phyloP scores from a whole-genome alignment of 2,329 filamentous ascomycete genomes.

The Curvularia sp. region DNA sequence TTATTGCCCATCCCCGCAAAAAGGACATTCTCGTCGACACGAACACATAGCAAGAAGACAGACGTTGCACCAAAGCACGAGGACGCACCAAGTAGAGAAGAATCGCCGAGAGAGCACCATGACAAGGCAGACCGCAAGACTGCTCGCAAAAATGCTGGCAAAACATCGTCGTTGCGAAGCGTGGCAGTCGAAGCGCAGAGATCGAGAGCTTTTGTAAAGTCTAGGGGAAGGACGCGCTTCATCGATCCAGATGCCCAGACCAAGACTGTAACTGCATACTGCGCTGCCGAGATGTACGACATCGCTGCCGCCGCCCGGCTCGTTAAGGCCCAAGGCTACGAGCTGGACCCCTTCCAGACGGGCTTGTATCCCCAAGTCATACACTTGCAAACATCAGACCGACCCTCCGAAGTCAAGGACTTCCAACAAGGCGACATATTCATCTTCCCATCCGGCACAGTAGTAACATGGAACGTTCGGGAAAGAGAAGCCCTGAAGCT shows the following conservation, averaged over 20 bases:
- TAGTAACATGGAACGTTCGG: conserved; percentile 90
- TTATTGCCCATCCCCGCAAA: conserved; percentile 15
- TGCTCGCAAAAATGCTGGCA: conserved; percentile 40
- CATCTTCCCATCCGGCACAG: conserved; percentile 91
- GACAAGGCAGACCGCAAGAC: conserved; percentile 30
- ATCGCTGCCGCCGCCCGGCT: conserved; percentile 65
- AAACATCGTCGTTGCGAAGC: conserved; percentile 72
- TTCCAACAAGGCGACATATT: conserved; percentile 80
- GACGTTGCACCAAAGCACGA: conserved; percentile 39
- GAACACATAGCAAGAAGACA: conserved; percentile 26
- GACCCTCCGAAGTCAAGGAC: conserved; percentile 53
- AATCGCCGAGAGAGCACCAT: conserved; percentile 16
- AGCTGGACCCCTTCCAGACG: conserved; percentile 68
- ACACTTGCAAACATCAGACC: conserved; percentile 61
- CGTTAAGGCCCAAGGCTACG: conserved; percentile 65
- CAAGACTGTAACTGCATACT: conserved; percentile 68
- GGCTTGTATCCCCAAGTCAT: conserved; percentile 71
- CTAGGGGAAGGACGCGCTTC: conserved; percentile 53
- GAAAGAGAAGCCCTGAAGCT: conserved; percentile 68
- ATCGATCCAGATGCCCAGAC: conserved; percentile 57
- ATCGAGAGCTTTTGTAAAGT: conserved; percentile 62
- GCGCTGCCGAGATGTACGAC: conserved; percentile 72
- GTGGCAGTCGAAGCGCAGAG: conserved; percentile 86
- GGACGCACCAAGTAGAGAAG: conserved; percentile 19
- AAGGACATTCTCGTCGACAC: conserved; percentile 27